These are phyloP conservation scores for Botrytis elliptica DNA, from an alignment of 2,329 filamentous ascomycete genomes.

Conservation along the genomic window DNA sequence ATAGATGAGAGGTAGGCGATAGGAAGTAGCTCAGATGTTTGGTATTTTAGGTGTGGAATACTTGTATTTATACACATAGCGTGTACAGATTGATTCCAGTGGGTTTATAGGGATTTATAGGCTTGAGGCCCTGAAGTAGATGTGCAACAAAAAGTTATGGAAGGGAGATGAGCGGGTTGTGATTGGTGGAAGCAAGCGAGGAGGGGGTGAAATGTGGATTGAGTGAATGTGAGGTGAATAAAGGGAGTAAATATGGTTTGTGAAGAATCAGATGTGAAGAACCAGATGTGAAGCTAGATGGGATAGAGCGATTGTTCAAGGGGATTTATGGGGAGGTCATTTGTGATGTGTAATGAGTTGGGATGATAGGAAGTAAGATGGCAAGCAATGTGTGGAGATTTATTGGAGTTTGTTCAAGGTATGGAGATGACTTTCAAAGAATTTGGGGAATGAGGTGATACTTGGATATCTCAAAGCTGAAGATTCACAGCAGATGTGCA, in stretches of 20 bases:
- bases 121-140: neutral
- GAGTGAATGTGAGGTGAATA: neutral
- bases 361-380: neutral
- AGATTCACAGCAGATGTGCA: neutral
- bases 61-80: neutral
- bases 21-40: neutral
- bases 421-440: neutral
- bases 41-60: neutral
- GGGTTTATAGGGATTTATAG: neutral
- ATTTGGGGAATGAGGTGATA: no score
- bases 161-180: neutral
- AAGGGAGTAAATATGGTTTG: neutral
- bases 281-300: neutral
- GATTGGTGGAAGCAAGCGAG: neutral
- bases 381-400: no score
- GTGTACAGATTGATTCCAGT: neutral
- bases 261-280: neutral
- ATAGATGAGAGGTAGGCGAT: neutral
- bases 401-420: neutral
- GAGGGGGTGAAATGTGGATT: neutral
- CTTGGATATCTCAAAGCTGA: neutral
- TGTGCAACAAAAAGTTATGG: neutral
- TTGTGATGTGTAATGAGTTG: neutral
- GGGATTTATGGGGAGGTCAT: neutral
- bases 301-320: neutral